Base-by-base conservation (phyloP, 495 filamentous ascomycete species). In the Monascus purpureus region DNA sequence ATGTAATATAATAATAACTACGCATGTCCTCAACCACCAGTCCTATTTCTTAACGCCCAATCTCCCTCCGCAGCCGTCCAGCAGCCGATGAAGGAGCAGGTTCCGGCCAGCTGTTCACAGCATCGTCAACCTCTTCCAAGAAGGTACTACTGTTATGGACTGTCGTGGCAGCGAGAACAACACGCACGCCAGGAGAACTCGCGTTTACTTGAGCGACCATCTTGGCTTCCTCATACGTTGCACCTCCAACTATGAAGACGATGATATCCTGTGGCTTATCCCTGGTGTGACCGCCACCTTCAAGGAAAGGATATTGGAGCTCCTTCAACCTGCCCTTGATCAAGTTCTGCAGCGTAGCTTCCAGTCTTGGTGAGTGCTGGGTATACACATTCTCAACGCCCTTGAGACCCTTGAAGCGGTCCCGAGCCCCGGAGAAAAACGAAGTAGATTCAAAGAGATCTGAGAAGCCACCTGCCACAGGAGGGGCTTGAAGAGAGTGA, bases 321-420 rank as follows among this genome's bases (percentile, higher is more conserved):
- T 88, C 81, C 39, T 73, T 75, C 29, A 97, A 57, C 35, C 81
- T 72, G 8, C 88, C 90, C 45, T 93, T 93, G 59, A 95, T 84
- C 11, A 96, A 61, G 41, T 90, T 86, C 46, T 93, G 84, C 7
- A 97, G 59, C 1, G 84, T 94, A 7, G 72, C 70, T 53, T 94
- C 86, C 28, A 97, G 52, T 27, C 82, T 67, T 0, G 90, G 87
- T 2, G 86, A 90, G 54, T 97, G 90, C 53, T 96, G 92, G 0
- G 90, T 97, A 52, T 96, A 97, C 13, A 97, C 90, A 43, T 97
- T 97, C 50, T 97, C 90, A 3, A 96, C 87, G 9, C 90, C 90
- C 47, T 94, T 93, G 12, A 97, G 67, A 2, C 88, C 92, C 50
- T 93, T 93, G 56, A 97, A 87, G 2, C 86, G 77, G 43, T 80